Conservation (phyloP, 2,329 filamentous ascomycete genomes). For the Aspergillus spinulosporus region DNA sequence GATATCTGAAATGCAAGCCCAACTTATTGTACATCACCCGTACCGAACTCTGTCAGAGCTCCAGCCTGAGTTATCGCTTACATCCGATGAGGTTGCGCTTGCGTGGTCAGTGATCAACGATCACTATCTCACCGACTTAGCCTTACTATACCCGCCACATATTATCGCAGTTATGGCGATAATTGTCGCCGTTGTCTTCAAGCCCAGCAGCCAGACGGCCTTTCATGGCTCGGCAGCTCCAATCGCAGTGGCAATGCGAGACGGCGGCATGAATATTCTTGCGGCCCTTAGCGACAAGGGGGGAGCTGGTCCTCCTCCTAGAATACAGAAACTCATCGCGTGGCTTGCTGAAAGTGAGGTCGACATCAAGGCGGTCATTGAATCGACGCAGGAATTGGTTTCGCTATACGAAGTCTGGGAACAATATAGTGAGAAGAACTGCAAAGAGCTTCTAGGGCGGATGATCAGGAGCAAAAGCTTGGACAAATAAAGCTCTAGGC, state of each 20-base stretch:
- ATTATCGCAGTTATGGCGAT: constrained; percentile 84
- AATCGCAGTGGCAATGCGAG: constrained; percentile 37
- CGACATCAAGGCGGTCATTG: constrained; percentile 80
- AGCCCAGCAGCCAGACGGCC: constrained; percentile 56
- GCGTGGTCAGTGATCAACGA: constrained; percentile 88
- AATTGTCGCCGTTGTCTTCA: constrained; percentile 77
- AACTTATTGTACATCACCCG: constrained; percentile 86
- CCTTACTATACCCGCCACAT: constrained; percentile 81
- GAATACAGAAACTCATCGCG: constrained; percentile 66
- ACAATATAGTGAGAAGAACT: constrained; percentile 63
- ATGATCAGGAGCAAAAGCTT: constrained; percentile 62
- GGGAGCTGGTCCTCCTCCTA: constrained; percentile 32
- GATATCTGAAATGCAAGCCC: constrained; percentile 86
- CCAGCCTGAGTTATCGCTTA: constrained; percentile 67
- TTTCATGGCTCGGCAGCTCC: constrained; percentile 36
- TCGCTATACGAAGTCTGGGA: constrained; percentile 81
- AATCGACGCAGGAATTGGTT: constrained; percentile 88
- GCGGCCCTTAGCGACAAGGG: constrained; percentile 36
- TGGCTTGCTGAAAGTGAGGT: constrained; percentile 87
- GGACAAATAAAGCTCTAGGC: constrained; percentile 49
- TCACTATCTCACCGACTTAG: constrained; percentile 88
- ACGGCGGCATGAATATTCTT: constrained; percentile 38
- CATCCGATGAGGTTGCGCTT: constrained; percentile 74
- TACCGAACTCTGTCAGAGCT: constrained; percentile 78
- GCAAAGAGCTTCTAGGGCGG: constrained; percentile 63